Evolutionary conservation across 768 basidiomycete genomes (phyloP).

Genomic region (Agaricus sinodeliciosus): DNA sequence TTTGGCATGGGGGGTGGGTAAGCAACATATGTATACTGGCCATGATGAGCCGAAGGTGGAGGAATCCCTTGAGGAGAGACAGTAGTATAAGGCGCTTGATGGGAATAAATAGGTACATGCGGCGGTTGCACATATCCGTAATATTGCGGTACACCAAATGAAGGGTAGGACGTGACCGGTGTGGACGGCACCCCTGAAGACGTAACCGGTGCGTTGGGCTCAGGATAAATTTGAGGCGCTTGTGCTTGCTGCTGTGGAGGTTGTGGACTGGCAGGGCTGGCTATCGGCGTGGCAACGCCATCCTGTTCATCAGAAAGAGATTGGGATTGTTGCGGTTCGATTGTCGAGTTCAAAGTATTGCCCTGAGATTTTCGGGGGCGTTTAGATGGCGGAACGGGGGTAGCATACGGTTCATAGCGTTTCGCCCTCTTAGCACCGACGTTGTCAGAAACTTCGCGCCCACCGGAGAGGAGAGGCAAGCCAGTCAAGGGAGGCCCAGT

Average conservation of each 20-base stretch:
- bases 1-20: slow-evolving; percentile 8
- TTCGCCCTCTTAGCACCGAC: slow-evolving; percentile 28
- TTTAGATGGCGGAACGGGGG: slow-evolving; percentile 21
- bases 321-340: not conserved
- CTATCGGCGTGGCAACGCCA: not conserved
- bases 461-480: slow-evolving; percentile 44
- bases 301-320: not conserved
- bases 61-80: slow-evolving; percentile 1
- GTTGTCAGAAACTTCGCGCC: slow-evolving; percentile 30
- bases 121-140: slow-evolving; percentile 13
- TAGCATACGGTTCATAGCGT: slow-evolving; percentile 37
- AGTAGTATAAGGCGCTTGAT: slow-evolving; percentile 4
- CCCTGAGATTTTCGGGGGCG: slow-evolving; percentile 30
- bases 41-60: not conserved
- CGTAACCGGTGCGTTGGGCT: slow-evolving; percentile 16
- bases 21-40: slow-evolving; percentile 10
- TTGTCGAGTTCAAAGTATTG: slow-evolving; percentile 10
- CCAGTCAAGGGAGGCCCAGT: slow-evolving; percentile 21
- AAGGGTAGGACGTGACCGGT: slow-evolving; percentile 20
- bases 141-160: slow-evolving; percentile 26
- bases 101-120: slow-evolving; percentile 8
- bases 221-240: slow-evolving; percentile 18
- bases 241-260: slow-evolving; percentile 5
- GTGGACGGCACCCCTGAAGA: slow-evolving; percentile 6
- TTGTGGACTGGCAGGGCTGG: slow-evolving; percentile 1